Conservation (phyloP, 768 basidiomycete species). For the Lanmaoa rubissima region DNA sequence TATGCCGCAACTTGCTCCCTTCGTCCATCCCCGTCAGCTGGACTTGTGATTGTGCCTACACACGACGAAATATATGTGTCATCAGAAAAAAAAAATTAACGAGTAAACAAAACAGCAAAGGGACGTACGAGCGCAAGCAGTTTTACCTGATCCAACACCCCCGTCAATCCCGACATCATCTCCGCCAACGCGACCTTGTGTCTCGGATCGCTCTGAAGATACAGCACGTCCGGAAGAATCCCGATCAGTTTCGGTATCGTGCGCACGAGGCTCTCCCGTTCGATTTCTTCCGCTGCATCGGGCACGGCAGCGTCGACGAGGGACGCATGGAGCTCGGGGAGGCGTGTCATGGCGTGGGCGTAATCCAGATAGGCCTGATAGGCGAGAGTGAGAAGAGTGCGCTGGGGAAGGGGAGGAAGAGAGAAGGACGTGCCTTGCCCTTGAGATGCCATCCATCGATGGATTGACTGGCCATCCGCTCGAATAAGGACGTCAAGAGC, state of each 20-base stretch:
- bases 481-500: conserved; percentile 69
- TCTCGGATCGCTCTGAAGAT: conserved; percentile 53
- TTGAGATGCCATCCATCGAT: conserved; percentile 80
- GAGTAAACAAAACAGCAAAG: neutral
- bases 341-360: conserved; percentile 55
- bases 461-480: conserved; percentile 50
- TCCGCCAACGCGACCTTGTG: conserved; percentile 70
- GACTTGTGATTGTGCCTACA: conserved; percentile 41
- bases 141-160: conserved; percentile 55
- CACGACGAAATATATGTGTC: neutral
- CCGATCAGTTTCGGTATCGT: conserved; percentile 63
- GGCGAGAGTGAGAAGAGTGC: conserved; percentile 6
- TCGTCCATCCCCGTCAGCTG: conserved; percentile 51
- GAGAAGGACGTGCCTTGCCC: conserved; percentile 60
- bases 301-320: conserved; percentile 41
- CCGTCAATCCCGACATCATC: conserved; percentile 66
- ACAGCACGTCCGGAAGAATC: conserved; percentile 66
- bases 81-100: neutral
- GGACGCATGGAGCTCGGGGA: conserved; percentile 54
- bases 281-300: conserved; percentile 46
- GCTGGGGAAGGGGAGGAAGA: neutral
- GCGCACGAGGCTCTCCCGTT: conserved; percentile 60
- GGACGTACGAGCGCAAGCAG: conserved; percentile 60
- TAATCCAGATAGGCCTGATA: conserved; percentile 71
- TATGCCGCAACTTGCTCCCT: conserved; percentile 57